These are phyloP conservation scores for Boletus fagicola DNA, from an alignment of 768 basidiomycete species.

Conservation along the genomic window DNA sequence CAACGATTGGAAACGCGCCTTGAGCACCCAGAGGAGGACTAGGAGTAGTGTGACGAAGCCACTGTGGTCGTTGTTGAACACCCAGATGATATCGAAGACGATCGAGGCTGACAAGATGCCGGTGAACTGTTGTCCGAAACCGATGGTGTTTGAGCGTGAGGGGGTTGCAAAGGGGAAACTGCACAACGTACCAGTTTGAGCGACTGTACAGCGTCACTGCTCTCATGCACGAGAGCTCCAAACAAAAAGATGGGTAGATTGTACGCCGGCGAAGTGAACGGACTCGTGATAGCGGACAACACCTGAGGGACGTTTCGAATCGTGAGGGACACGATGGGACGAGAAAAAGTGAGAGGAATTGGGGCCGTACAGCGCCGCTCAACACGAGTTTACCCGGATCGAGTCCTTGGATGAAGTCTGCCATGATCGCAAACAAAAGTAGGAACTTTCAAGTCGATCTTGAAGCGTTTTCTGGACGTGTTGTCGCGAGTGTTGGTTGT, in stretches of 20 bases:
- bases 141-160: not conserved
- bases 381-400: conserved; percentile 72
- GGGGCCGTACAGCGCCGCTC: conserved; percentile 51
- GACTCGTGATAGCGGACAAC: conserved; percentile 56
- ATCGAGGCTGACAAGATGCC: conserved; percentile 59
- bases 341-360: not conserved
- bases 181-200: conserved; percentile 51
- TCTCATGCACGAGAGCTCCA: conserved; percentile 71
- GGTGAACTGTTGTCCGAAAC: conserved; percentile 49
- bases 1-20: conserved; percentile 37
- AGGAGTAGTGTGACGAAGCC: conserved; percentile 56
- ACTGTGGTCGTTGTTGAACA: conserved; percentile 53
- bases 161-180: not conserved
- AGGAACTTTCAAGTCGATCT: not conserved
- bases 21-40: conserved; percentile 54
- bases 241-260: conserved; percentile 85
- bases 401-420: conserved; percentile 67
- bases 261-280: conserved; percentile 63
- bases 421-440: conserved; percentile 32
- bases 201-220: conserved; percentile 59
- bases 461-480: not conserved
- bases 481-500: not conserved
- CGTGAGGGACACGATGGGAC: not conserved
- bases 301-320: conserved; percentile 37
- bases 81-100: conserved; percentile 72